Conservation (phyloP, 2,329 filamentous ascomycete genomes). For the Penicillium sumatraense region DNA sequence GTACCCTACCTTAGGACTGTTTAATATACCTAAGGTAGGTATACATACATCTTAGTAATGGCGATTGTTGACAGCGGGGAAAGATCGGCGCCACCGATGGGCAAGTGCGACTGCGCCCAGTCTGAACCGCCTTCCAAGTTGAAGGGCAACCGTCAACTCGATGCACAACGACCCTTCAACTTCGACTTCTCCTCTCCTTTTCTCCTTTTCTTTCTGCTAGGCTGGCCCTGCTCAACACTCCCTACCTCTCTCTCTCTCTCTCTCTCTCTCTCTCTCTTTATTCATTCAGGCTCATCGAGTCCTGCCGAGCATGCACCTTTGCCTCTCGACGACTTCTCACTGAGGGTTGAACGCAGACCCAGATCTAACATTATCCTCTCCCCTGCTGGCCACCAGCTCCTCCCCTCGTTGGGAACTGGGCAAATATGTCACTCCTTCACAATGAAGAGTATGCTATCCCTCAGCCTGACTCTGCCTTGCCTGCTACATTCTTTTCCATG, state of each 20-base stretch:
- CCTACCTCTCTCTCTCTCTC: no score
- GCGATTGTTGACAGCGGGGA: no score
- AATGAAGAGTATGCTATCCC: conserved; percentile 54
- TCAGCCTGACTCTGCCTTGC: background rate
- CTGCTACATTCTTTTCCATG: background rate
- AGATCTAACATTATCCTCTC: background rate
- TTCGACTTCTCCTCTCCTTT: background rate
- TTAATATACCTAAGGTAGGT: no score
- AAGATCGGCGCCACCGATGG: no score
- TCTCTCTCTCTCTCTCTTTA: no score
- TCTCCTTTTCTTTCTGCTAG: conserved; percentile 18
- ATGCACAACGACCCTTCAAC: no score
- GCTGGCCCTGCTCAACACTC: conserved; percentile 39
- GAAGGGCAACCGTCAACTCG: no score
- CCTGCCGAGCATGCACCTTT: conserved; percentile 17
- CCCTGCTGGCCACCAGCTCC: background rate
- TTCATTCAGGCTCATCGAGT: conserved; percentile 10
- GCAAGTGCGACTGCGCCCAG: no score
- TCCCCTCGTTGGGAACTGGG: background rate
- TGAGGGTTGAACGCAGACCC: conserved; percentile 6
- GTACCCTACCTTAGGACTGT: no score
- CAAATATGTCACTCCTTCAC: conserved; percentile 54
- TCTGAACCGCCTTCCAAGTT: no score
- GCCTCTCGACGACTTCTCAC: conserved; percentile 8
- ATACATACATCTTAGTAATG: no score